Evolutionary conservation across 495 filamentous ascomycete genomes (phyloP).

Genomic region (Trichoderma asperelloides): DNA sequence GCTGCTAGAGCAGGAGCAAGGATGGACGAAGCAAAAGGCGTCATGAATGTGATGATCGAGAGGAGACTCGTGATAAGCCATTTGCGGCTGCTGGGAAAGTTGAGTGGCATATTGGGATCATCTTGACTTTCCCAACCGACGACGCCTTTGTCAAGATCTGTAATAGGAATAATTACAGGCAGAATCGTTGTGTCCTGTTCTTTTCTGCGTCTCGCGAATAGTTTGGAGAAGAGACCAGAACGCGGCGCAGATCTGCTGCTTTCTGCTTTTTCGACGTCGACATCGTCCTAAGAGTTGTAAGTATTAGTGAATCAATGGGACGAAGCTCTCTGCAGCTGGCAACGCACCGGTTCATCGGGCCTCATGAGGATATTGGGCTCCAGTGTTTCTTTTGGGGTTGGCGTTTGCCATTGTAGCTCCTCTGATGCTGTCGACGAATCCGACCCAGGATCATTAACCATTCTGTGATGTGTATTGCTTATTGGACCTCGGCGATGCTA

Average conservation of each 20-base stretch:
- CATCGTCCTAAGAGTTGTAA: not conserved
- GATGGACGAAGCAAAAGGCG: constrained; percentile 56
- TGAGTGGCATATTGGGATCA: constrained; percentile 65
- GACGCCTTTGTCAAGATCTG: constrained; percentile 8
- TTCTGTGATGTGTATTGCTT: not conserved
- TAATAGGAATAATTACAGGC: not conserved
- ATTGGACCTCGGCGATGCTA: not conserved
- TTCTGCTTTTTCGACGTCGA: not conserved
- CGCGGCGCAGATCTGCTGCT: not conserved
- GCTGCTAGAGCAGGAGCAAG: constrained; percentile 50
- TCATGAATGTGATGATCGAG: constrained; percentile 47
- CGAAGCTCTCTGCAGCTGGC: not conserved
- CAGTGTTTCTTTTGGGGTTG: not conserved
- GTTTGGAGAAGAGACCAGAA: not conserved
- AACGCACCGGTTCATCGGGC: not conserved
- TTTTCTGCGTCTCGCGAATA: not conserved
- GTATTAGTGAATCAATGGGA: not conserved
- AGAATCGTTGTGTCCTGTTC: not conserved
- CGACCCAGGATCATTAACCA: not conserved
- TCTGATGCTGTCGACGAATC: not conserved
- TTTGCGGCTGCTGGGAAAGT: constrained; percentile 54
- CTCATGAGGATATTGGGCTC: not conserved
- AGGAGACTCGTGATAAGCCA: constrained; percentile 62
- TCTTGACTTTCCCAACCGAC: constrained; percentile 53
- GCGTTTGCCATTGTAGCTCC: not conserved